phyloP scores from a whole-genome alignment of 2,329 filamentous ascomycete genomes.

The Ophiostoma sp. region DNA sequence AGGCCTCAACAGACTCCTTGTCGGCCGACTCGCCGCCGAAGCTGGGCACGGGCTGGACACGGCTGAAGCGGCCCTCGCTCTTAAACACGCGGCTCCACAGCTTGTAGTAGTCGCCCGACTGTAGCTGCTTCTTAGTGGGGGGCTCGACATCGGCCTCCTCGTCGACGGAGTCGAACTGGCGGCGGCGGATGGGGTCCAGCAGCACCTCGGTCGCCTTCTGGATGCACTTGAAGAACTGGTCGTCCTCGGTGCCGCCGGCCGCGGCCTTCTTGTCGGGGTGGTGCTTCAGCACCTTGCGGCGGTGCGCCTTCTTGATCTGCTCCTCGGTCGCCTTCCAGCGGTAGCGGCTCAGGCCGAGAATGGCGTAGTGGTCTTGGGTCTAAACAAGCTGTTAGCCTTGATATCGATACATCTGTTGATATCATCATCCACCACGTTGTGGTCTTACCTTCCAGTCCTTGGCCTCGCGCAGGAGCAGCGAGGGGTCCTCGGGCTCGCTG shows the following conservation, averaged over 20 bases:
- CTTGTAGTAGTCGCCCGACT: slow-evolving; percentile 90
- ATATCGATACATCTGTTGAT: neutral
- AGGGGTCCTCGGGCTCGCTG: slow-evolving; percentile 88
- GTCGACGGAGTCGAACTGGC: slow-evolving; percentile 96
- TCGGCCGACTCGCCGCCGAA: slow-evolving; percentile 82
- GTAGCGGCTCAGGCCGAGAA: slow-evolving; percentile 90
- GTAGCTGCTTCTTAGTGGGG: slow-evolving; percentile 83
- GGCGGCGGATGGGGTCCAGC: slow-evolving; percentile 84
- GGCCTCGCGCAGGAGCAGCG: slow-evolving; percentile 88
- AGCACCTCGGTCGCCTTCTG: slow-evolving; percentile 96
- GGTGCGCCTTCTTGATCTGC: slow-evolving; percentile 97
- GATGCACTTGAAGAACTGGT: slow-evolving; percentile 99
- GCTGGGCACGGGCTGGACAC: slow-evolving; percentile 80
- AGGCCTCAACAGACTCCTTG: slow-evolving; percentile 87
- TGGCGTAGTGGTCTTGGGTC: slow-evolving; percentile 96
- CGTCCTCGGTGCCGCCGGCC: slow-evolving; percentile 81
- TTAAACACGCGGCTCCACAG: slow-evolving; percentile 90
- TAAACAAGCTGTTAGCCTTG: slow-evolving; percentile 40
- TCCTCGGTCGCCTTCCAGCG: slow-evolving; percentile 92
- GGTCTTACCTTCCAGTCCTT: slow-evolving; percentile 94
- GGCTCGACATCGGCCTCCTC: slow-evolving; percentile 90
- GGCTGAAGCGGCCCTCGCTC: slow-evolving; percentile 89
- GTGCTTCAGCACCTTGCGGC: slow-evolving; percentile 99
- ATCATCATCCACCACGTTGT: neutral
- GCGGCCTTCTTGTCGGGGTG: slow-evolving; percentile 99